These are phyloP conservation scores for Hebeloma cylindrosporum DNA, from an alignment of 768 basidiomycete species.

Conservation along the genomic window DNA sequence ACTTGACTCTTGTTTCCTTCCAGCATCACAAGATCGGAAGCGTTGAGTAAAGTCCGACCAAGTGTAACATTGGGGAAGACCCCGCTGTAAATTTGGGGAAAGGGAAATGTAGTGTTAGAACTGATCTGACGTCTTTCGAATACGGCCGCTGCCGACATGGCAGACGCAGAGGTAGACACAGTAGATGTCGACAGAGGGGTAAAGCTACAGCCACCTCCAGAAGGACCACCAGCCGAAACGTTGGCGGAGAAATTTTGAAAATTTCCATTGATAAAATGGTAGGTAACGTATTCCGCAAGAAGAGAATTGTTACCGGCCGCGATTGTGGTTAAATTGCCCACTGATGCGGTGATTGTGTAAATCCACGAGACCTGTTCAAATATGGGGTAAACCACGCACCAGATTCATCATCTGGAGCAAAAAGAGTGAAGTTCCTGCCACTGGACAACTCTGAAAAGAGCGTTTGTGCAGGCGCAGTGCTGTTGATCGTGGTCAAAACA, in stretches of 20 bases:
- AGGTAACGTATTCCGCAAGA: constrained; percentile 51
- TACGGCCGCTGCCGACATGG: neutral
- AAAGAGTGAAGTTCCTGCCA: constrained; percentile 47
- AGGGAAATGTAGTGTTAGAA: too few relatives aligned
- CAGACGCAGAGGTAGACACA: constrained; percentile 4
- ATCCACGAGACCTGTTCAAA: too few relatives aligned
- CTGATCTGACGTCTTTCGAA: too few relatives aligned
- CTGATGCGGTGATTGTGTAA: constrained; percentile 16
- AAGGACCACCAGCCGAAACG: constrained; percentile 14
- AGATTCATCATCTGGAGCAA: constrained; percentile 56
- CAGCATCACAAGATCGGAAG: constrained; percentile 45
- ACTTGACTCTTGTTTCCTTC: constrained; percentile 63
- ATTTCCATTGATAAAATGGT: constrained; percentile 57
- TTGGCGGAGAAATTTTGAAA: constrained; percentile 31
- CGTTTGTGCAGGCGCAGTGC: constrained; percentile 40
- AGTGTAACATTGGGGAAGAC: constrained; percentile 59
- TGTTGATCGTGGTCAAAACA: constrained; percentile 41
- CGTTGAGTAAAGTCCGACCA: constrained; percentile 61
- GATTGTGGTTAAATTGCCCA: constrained; percentile 28
- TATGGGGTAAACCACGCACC: too few relatives aligned
- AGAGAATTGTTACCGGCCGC: constrained; percentile 21
- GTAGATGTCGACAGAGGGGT: neutral
- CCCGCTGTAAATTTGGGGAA: constrained; percentile 33
- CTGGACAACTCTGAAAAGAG: constrained; percentile 44
- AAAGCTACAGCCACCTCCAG: constrained; percentile 13